Evolutionary conservation across 1,139 yeast genomes (phyloP).

Genomic region (Yamadazyma buinensis): DNA sequence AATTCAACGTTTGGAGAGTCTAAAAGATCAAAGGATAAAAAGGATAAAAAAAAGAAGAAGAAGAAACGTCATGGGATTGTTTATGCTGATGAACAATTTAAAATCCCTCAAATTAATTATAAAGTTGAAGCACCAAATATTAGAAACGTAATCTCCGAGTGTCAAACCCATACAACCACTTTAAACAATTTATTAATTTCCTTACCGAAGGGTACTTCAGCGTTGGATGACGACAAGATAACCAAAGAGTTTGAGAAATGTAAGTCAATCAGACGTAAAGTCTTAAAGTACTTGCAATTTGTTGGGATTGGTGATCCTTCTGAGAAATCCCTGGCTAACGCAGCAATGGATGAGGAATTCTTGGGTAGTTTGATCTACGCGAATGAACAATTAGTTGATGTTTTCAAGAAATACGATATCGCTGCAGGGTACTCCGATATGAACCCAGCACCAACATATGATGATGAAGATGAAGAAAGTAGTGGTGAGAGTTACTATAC

Average conservation of each 20-base stretch:
- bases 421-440: conserved; percentile 35
- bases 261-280: conserved; percentile 69
- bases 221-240: conserved; percentile 61
- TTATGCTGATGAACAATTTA: conserved; percentile 54
- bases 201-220: conserved; percentile 49
- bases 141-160: conserved; percentile 64
- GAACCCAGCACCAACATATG: conserved; percentile 35
- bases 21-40: conserved; percentile 5
- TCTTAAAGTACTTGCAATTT: conserved; percentile 76
- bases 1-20: background rate
- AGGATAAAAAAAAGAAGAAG: conserved; percentile 18
- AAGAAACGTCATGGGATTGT: conserved; percentile 19
- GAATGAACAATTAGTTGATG: conserved; percentile 79
- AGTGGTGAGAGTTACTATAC: conserved; percentile 41
- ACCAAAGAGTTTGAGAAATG: conserved; percentile 67
- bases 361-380: conserved; percentile 83
- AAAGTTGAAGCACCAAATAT: conserved; percentile 74
- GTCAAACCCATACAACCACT: conserved; percentile 73
- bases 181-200: conserved; percentile 60
- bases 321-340: conserved; percentile 26
- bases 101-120: conserved; percentile 67
- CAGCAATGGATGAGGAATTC: conserved; percentile 63
- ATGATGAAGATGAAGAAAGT: conserved; percentile 23
- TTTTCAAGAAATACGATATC: conserved; percentile 64
- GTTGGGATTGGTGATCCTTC: conserved; percentile 53